Conservation (phyloP, 768 basidiomycete species). For the Kwoniella europaea region DNA sequence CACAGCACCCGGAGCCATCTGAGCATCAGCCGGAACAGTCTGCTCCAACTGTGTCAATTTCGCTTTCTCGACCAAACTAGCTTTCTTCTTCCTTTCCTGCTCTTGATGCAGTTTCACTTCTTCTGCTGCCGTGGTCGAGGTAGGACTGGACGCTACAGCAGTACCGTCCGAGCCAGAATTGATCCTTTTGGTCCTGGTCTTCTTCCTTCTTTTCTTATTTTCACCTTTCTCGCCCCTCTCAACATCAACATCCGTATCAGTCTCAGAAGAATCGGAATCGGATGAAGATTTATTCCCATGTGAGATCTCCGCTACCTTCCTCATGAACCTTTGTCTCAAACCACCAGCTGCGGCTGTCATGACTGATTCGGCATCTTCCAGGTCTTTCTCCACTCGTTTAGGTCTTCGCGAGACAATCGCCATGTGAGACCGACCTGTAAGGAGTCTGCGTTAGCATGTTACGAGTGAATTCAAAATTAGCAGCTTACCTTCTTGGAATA, state of each 20-base stretch:
- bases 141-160: conserved; percentile 12
- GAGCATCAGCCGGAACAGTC: conserved; percentile 86
- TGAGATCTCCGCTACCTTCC: conserved; percentile 69
- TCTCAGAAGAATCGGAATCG: conserved; percentile 59
- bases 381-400: conserved; percentile 60
- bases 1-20: conserved; percentile 73
- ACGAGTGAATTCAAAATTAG: neutral
- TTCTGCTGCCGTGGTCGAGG: conserved; percentile 17
- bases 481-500: conserved; percentile 73
- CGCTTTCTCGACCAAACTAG: conserved; percentile 49
- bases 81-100: conserved; percentile 38
- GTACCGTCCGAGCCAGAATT: conserved; percentile 14
- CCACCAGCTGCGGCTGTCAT: conserved; percentile 82
- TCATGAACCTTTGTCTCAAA: conserved; percentile 75
- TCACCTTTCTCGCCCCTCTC: conserved; percentile 42
- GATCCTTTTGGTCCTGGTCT: conserved; percentile 5
- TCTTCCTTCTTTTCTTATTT: conserved; percentile 47
- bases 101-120: conserved; percentile 27
- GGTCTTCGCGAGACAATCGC: conserved; percentile 79
- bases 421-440: conserved; percentile 75
- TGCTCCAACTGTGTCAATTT: conserved; percentile 66
- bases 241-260: conserved; percentile 31
- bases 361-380: conserved; percentile 58
- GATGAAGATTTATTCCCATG: conserved; percentile 62
- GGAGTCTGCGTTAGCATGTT: neutral